Evolutionary conservation across 2,329 filamentous ascomycete genomes (phyloP).

Genomic region (Cordyceps tenuipes): DNA sequence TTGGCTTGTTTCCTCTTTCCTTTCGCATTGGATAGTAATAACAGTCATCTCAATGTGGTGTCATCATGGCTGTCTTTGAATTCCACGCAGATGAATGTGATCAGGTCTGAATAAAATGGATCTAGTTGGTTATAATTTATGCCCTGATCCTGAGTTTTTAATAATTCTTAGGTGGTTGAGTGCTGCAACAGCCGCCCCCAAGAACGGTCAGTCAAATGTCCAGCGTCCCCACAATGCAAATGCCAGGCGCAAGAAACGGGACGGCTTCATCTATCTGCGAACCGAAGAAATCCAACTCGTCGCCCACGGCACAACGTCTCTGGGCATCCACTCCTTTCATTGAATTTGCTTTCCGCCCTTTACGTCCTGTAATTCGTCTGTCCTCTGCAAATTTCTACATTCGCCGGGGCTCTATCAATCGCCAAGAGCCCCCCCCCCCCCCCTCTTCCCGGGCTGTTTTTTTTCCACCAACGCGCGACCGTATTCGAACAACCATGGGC

Average conservation of each 20-base stretch:
- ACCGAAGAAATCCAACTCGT: neutral
- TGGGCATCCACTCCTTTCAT: slow-evolving; percentile 9
- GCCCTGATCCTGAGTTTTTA: too few species aligned
- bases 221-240: neutral
- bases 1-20: neutral
- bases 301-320: slow-evolving; percentile 1
- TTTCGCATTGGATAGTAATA: slow-evolving; percentile 3
- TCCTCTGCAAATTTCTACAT: neutral
- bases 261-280: neutral
- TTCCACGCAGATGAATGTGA: neutral
- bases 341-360: neutral
- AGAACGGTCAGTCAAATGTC: neutral
- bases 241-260: neutral
- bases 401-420: neutral
- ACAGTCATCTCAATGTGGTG: neutral
- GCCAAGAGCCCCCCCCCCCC: neutral
- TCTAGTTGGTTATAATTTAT: too few species aligned
- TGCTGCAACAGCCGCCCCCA: neutral
- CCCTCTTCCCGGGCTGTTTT: neutral
- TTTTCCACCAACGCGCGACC: neutral
- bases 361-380: neutral
- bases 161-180: neutral
- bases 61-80: neutral
- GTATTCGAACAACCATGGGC: slow-evolving; percentile 20
- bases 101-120: too few species aligned